A percentile compares a stretch with the other conserved stretches of the same genome.
Evolutionary conservation across 139 green algal species (phyloP).

Genomic region (Chlamydomonas sp.): DNA sequence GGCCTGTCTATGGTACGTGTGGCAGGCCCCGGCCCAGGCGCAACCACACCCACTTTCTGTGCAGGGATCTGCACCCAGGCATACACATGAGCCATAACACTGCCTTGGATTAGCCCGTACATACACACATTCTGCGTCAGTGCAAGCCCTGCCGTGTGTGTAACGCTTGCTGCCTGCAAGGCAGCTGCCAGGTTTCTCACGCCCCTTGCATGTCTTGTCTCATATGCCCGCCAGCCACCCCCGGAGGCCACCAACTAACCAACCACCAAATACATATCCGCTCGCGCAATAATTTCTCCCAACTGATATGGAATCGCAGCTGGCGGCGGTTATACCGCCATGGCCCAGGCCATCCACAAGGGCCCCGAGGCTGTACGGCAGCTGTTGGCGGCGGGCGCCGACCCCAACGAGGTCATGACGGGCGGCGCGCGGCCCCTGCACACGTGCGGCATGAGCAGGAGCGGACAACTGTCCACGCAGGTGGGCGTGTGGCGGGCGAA

Average conservation of each 20-base stretch:
- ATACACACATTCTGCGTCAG: too few relatives aligned
- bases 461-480: background rate
- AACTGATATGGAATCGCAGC: background rate
- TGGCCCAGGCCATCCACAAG: slow-evolving; percentile 10
- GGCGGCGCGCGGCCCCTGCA: slow-evolving; percentile 9
- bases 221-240: background rate
- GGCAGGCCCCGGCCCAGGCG: background rate
- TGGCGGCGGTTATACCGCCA: slow-evolving; percentile 8
- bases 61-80: background rate
- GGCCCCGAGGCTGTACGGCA: slow-evolving; percentile 4
- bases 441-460: slow-evolving; percentile 15
- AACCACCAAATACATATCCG: too few relatives aligned
- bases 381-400: background rate
- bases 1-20: slow-evolving; percentile 46
- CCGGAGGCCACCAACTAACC: too few relatives aligned
- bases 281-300: too few relatives aligned
- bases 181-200: too few relatives aligned
- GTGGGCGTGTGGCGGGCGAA: too few relatives aligned
- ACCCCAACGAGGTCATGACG: slow-evolving; percentile 26
- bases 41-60: background rate
- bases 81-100: too few relatives aligned
- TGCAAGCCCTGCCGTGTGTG: too few relatives aligned
- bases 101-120: too few relatives aligned
- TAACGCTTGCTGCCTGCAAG: too few relatives aligned
- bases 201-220: background rate